These are phyloP conservation scores for Durotheca rogersii DNA, from an alignment of 495 filamentous ascomycete genomes.

Conservation along the genomic window DNA sequence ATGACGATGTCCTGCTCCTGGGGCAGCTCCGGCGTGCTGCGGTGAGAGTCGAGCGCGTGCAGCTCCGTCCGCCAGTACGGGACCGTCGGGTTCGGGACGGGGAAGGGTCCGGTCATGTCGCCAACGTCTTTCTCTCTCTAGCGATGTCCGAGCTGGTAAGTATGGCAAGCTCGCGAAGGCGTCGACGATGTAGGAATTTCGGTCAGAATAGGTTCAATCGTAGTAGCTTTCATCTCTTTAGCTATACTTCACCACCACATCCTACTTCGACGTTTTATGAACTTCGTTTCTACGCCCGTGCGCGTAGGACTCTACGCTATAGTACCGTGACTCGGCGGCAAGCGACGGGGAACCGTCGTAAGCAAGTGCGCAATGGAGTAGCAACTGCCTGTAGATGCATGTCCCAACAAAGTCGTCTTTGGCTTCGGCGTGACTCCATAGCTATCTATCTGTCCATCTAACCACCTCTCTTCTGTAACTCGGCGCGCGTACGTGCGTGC, in stretches of 20 bases:
- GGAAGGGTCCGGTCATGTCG: constrained; percentile 19
- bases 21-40: constrained; percentile 38
- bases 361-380: constrained; percentile 8
- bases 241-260: background rate
- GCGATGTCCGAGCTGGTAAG: background rate
- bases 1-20: constrained; percentile 38
- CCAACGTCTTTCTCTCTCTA: background rate
- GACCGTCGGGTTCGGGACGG: constrained; percentile 35
- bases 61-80: constrained; percentile 43
- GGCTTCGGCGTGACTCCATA: background rate
- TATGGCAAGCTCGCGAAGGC: background rate
- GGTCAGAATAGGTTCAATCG: no score
- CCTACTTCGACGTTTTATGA: background rate
- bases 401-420: background rate
- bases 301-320: no score
- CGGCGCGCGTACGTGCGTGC: background rate
- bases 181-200: no score
- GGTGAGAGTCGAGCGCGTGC: constrained; percentile 40
- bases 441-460: background rate
- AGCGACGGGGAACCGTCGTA: constrained; percentile 18
- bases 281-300: no score
- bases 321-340: no score
- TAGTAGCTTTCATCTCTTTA: constrained; percentile 9
- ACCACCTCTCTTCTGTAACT: background rate
- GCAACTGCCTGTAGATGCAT: background rate